phyloP scores from a whole-genome alignment of 1,284 basidiomycete genomes.

The Pascua guehoae region DNA sequence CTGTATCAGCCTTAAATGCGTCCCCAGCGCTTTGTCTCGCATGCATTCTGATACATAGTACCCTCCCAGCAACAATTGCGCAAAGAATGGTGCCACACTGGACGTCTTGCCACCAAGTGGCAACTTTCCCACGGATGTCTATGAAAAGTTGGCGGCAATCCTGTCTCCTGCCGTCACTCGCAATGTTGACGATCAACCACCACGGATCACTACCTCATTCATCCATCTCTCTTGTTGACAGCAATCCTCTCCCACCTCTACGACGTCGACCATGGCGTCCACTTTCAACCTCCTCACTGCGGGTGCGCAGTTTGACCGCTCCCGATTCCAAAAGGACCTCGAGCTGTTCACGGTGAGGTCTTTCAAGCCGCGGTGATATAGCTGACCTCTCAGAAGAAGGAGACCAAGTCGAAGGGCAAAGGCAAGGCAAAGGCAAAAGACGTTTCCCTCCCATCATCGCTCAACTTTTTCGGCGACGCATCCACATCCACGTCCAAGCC shows the following conservation, averaged over 20 bases:
- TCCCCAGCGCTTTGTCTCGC: no score
- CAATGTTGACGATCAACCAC: background rate
- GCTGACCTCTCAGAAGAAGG: slow-evolving; percentile 26
- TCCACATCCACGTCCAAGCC: slow-evolving; percentile 49
- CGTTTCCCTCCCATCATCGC: slow-evolving; percentile 61
- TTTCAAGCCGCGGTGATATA: no score
- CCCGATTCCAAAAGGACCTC: slow-evolving; percentile 67
- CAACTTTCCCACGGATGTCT: slow-evolving; percentile 16
- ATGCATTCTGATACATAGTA: no score
- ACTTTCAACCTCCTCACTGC: slow-evolving; percentile 73
- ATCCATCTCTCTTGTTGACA: background rate
- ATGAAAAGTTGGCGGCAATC: slow-evolving; percentile 11
- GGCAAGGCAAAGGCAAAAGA: slow-evolving; percentile 19
- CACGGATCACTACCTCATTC: background rate
- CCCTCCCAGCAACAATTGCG: no score
- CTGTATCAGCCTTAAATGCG: no score
- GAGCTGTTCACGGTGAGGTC: slow-evolving; percentile 62
- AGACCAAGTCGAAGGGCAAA: slow-evolving; percentile 47
- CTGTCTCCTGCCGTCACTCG: background rate
- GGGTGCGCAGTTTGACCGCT: slow-evolving; percentile 73
- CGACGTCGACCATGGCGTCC: slow-evolving; percentile 29
- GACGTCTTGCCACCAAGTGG: background rate
- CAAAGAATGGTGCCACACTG: no score
- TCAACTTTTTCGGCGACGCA: slow-evolving; percentile 86
- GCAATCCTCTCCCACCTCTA: background rate